phyloP scores from a whole-genome alignment of 345 rosid genomes.

The Bretschneidera sinensis region DNA sequence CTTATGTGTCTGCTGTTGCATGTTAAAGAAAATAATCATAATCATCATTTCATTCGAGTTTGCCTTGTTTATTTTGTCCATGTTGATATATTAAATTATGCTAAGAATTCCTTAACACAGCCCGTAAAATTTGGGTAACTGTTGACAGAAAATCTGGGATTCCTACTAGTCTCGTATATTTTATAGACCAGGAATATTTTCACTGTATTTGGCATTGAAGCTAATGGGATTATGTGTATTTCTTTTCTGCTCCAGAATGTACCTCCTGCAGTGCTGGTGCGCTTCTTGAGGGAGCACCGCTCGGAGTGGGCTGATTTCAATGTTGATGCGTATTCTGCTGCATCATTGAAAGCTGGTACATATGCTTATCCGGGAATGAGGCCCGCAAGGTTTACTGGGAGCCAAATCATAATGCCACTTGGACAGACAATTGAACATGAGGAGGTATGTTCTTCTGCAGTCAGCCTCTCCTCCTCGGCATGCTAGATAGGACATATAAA shows the following conservation, averaged over 20 bases:
- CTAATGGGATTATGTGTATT: not conserved
- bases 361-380: conserved; percentile 91
- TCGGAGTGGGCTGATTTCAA: conserved; percentile 99
- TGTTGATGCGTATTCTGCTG: conserved; percentile 95
- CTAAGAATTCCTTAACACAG: no score
- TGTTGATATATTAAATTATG: no score
- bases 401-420: conserved; percentile 94
- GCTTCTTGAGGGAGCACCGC: conserved; percentile 95
- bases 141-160: not conserved
- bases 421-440: conserved; percentile 97
- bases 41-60: no score
- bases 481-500: no score
- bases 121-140: not conserved
- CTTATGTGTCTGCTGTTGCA: no score
- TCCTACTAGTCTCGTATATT: no score
- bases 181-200: not conserved
- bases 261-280: conserved; percentile 89
- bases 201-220: not conserved
- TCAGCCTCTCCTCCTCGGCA: no score
- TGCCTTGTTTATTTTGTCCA: no score
- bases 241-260: conserved; percentile 58
- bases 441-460: conserved; percentile 47
- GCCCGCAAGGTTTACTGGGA: conserved; percentile 90
- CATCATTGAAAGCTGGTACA: conserved; percentile 70
- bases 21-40: no score